phyloP scores from a whole-genome alignment of 1,284 basidiomycete species.

The Exobasidium cylindrosporum region DNA sequence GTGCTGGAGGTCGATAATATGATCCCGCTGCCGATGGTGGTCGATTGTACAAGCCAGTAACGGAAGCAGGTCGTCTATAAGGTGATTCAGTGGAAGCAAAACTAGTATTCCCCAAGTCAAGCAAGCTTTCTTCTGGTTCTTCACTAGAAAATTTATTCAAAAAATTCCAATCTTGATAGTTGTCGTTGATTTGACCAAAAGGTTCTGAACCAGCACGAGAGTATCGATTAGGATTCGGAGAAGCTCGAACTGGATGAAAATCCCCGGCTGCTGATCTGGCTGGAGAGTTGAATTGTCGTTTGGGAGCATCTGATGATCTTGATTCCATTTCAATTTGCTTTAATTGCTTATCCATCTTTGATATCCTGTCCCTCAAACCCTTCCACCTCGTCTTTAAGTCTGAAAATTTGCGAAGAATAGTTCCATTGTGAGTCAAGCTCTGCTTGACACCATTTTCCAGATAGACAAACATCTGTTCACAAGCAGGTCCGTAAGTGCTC shows the following conservation, averaged over 20 bases:
- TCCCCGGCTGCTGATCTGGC: neutral
- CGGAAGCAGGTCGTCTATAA: neutral
- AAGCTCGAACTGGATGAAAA: neutral
- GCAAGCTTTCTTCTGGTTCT: neutral
- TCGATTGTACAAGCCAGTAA: neutral
- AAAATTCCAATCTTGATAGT: neutral
- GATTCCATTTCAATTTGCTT: slow-evolving; percentile 61
- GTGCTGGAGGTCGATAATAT: too few relatives aligned
- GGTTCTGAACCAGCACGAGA: too few relatives aligned
- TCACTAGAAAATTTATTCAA: too few relatives aligned
- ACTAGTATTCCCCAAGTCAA: neutral
- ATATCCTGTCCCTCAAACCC: slow-evolving; percentile 70
- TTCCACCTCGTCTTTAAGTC: slow-evolving; percentile 81
- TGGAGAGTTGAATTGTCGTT: too few relatives aligned
- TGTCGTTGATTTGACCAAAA: neutral
- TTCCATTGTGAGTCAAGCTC: slow-evolving; percentile 87
- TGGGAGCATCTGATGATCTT: neutral
- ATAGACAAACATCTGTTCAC: slow-evolving; percentile 84
- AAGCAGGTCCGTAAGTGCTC: slow-evolving; percentile 85
- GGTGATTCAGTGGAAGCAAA: neutral
- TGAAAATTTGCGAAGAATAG: slow-evolving; percentile 78
- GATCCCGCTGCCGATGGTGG: neutral
- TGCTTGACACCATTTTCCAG: slow-evolving; percentile 88
- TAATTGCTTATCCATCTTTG: slow-evolving; percentile 77
- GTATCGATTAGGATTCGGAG: slow-evolving; percentile 25